Percentiles rank a stretch among this genome's conserved stretches.
phyloP scores from a whole-genome alignment of 2,329 filamentous ascomycete genomes.

The Periconia digitata region DNA sequence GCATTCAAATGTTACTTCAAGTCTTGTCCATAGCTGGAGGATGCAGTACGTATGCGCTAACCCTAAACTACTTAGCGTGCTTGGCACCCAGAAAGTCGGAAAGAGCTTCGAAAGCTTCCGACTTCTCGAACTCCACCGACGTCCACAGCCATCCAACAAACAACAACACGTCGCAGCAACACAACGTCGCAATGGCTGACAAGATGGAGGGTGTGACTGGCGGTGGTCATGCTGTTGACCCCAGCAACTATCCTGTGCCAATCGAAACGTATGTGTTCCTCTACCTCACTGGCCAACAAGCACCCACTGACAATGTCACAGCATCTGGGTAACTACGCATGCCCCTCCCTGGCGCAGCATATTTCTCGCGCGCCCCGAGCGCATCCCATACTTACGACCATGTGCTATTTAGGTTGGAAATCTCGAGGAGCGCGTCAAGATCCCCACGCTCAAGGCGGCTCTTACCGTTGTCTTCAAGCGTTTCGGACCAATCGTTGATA shows the following conservation, averaged over 20 bases:
- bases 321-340: slow-evolving; percentile 43
- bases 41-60: not conserved
- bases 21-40: too few relatives aligned
- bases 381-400: slow-evolving; percentile 20
- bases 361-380: slow-evolving; percentile 20
- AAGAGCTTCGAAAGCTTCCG: slow-evolving; percentile 16
- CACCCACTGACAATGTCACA: slow-evolving; percentile 29
- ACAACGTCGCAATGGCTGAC: slow-evolving; percentile 31
- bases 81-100: slow-evolving; percentile 10
- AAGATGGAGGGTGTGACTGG: slow-evolving; percentile 39
- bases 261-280: slow-evolving; percentile 38
- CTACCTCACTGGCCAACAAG: slow-evolving; percentile 23
- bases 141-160: not conserved
- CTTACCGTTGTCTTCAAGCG: slow-evolving; percentile 80
- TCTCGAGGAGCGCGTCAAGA: slow-evolving; percentile 88
- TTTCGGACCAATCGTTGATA: slow-evolving; percentile 82
- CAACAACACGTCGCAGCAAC: slow-evolving; percentile 1
- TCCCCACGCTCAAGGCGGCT: slow-evolving; percentile 72
- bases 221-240: slow-evolving; percentile 23
- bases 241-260: slow-evolving; percentile 36
- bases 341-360: slow-evolving; percentile 13
- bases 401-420: slow-evolving; percentile 63
- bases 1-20: too few relatives aligned
- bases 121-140: slow-evolving; percentile 2
- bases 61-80: not conserved